Conservation (phyloP, 2,329 filamentous ascomycete genomes). For the Juglanconis juglandina region DNA sequence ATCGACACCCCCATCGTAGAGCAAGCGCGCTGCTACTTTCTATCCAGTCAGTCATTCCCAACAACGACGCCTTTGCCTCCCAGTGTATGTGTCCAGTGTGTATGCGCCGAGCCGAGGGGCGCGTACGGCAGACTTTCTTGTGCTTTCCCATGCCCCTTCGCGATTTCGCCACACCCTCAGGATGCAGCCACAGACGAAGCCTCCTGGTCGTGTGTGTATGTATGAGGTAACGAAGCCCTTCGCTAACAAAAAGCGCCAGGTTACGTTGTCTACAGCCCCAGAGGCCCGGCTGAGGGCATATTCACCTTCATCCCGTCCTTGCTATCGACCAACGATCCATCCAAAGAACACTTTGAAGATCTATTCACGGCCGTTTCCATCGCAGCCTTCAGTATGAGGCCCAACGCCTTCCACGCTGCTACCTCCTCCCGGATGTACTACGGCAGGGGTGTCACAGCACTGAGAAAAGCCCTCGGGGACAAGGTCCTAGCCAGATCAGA, state of each 20-base stretch:
- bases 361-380: constrained; percentile 12
- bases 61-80: neutral
- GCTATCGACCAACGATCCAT: neutral
- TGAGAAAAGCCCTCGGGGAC: constrained; percentile 5
- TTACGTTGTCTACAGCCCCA: constrained; percentile 7
- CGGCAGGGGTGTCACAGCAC: neutral
- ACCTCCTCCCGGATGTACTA: neutral
- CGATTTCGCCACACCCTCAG: too few species aligned
- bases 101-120: too few species aligned
- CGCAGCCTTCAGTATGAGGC: constrained; percentile 7
- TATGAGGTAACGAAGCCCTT: too few species aligned
- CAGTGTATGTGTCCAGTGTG: neutral
- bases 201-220: too few species aligned
- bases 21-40: constrained; percentile 11
- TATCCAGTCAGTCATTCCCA: neutral
- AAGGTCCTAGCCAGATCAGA: constrained; percentile 2
- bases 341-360: constrained; percentile 1
- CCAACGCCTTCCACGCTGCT: constrained; percentile 5
- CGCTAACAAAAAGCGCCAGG: neutral
- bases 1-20: constrained; percentile 9
- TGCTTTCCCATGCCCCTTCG: too few species aligned
- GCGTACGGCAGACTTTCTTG: too few species aligned
- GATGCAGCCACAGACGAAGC: too few species aligned
- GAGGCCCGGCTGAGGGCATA: neutral
- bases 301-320: constrained; percentile 9